A percentile compares a stretch with the other conserved stretches of the same genome.
Evolutionary conservation across 208 protist species (phyloP).

Genomic region (Acanthamoeba triangularis): DNA sequence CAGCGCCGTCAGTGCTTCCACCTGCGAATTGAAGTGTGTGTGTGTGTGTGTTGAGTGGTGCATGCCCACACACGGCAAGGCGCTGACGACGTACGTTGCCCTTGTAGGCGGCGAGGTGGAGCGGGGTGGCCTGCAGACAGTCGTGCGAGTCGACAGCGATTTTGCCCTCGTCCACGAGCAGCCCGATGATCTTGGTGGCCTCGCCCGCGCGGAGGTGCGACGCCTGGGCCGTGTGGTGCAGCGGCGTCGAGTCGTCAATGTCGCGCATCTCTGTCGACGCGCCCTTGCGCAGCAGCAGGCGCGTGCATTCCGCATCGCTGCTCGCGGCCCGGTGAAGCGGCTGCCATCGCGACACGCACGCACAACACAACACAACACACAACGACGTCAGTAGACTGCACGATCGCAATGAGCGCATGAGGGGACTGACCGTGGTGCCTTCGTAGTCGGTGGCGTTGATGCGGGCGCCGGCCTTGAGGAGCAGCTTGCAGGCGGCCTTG

Average conservation of each 20-base stretch:
- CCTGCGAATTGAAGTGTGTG: no score
- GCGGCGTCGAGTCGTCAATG: slow-evolving; percentile 31
- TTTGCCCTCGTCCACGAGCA: not conserved
- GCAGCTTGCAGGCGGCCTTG: slow-evolving; percentile 31
- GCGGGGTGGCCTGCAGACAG: slow-evolving; percentile 27
- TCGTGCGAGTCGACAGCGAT: slow-evolving; percentile 4
- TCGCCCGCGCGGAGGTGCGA: not conserved
- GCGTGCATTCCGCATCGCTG: not conserved
- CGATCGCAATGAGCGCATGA: no score
- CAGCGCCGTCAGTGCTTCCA: slow-evolving; percentile 35
- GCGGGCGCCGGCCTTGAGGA: not conserved
- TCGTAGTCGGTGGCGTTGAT: slow-evolving; percentile 65
- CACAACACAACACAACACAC: no score
- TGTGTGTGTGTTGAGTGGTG: not conserved
- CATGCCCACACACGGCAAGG: no score
- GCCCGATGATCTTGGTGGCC: slow-evolving; percentile 8
- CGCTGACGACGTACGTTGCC: not conserved
- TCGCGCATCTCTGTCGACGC: not conserved
- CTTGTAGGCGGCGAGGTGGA: slow-evolving; percentile 12
- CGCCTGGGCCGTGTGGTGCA: slow-evolving; percentile 18
- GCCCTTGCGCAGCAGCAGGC: slow-evolving; percentile 19
- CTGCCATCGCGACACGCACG: not conserved
- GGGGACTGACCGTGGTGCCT: not conserved
- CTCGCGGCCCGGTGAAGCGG: slow-evolving; percentile 31
- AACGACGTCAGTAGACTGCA: no score